A percentile compares a stretch with the other conserved stretches of the same genome.
phyloP scores from a whole-genome alignment of 805 yeast species.

The Spathaspora girioi region DNA sequence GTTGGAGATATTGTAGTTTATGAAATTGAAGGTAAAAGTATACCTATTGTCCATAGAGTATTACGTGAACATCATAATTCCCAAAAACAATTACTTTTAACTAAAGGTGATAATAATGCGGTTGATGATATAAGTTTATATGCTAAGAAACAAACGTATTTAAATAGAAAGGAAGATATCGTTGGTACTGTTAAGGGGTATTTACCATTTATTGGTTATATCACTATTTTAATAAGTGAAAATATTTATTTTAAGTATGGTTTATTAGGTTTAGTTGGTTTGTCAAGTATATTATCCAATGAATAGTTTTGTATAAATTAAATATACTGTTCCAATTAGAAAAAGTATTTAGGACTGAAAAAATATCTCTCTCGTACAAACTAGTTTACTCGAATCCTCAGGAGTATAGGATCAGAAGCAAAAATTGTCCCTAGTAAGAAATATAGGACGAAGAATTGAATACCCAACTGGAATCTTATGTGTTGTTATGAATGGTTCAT shows the following conservation, averaged over 20 bases:
- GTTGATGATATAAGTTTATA: conserved; percentile 87
- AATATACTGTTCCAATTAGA: too few relatives aligned
- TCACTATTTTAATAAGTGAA: conserved; percentile 88
- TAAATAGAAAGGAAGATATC: conserved; percentile 73
- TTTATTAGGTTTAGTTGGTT: conserved; percentile 67
- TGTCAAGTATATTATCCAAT: conserved; percentile 32
- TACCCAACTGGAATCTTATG: too few relatives aligned
- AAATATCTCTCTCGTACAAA: too few relatives aligned
- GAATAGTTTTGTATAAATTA: conserved; percentile 12
- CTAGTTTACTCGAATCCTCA: too few relatives aligned
- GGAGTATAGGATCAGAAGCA: too few relatives aligned
- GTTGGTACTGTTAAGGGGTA: conserved; percentile 93
- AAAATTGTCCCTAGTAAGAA: too few relatives aligned
- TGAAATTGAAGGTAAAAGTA: conserved; percentile 69
- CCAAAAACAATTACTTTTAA: conserved; percentile 67
- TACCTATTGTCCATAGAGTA: conserved; percentile 97
- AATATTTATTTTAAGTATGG: conserved; percentile 78
- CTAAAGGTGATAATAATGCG: conserved; percentile 96
- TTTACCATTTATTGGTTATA: conserved; percentile 84
- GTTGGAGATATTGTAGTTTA: conserved; percentile 96
- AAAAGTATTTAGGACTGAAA: too few relatives aligned
- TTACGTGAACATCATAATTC: conserved; percentile 70
- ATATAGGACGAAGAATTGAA: too few relatives aligned
- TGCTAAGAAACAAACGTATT: conserved; percentile 68
- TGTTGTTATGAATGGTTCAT: too few relatives aligned